Evolutionary conservation across 495 filamentous ascomycete species (phyloP), one percentile per base, ranked within the genome.

Genomic region (Oleoguttula mirabilis): DNA sequence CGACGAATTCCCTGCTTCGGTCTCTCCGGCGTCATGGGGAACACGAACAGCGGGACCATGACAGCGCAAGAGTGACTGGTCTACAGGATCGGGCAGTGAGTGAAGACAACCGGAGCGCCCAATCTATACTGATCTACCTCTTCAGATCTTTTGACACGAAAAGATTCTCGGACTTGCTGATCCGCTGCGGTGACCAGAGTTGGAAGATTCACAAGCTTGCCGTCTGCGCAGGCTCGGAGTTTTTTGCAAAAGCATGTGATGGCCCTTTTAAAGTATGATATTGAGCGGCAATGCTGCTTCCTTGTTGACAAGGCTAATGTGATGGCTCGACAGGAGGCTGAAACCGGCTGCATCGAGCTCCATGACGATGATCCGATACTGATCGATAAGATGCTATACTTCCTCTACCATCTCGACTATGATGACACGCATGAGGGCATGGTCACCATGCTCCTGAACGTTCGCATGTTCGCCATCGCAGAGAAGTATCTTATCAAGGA

Each of bases 191-290:
- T 3, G 51, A 51, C 4, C 51, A 56, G n/a, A 38, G 52, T 32
- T 66, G 62, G 48, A 53, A 60, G 10, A 60, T 64, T 8, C 66
- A 70, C 48, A 51, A 56, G 11, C 36, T 54, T 5, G 45, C 67
- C 11, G 41, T 66, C 32, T 66, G 64, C 39, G 34, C 55, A 16
- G 60, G 61, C 34, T 70, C 63, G 1, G 49, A 55, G 14, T 63
- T 59, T 39, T 66, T 69, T 41, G 52, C 52, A 21, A 51, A 51
- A 25, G 34, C 60, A 21, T 62, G 55, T 31, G 47, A 50, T 45
- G 47, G 55, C 10, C 28, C 55, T 1, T 68, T 63, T 57, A 43
- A 43, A 45, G 65, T 65, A 54, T 15, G 8, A 25, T 7, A 7
- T n/a, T 28, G 7, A 28, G 25, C 7, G 7, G 7, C 7, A 28